Evolutionary conservation across 192 early-diverging fungal genomes (phyloP).

Genomic region (Coemansia sp.): DNA sequence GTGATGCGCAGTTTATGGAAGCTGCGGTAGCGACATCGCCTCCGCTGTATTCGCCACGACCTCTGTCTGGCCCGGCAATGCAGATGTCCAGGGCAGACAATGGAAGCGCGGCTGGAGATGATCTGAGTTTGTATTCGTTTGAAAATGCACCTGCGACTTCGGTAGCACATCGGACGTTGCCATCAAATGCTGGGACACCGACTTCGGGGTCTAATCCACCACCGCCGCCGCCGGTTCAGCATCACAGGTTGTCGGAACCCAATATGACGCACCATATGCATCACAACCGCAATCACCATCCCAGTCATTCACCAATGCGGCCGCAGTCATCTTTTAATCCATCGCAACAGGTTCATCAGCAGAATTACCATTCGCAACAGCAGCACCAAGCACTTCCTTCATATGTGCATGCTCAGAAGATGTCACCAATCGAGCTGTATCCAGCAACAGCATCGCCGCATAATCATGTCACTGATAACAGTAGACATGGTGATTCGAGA

Average conservation of each 20-base stretch:
- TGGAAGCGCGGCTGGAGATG: slow-evolving; percentile 5
- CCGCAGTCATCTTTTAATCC: neutral
- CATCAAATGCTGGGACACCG: too few species aligned
- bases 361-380: slow-evolving; percentile 2
- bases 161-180: neutral
- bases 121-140: slow-evolving; percentile 34
- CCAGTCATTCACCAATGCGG: neutral
- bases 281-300: neutral
- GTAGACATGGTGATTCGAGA: neutral
- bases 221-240: slow-evolving; percentile 16
- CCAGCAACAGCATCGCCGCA: slow-evolving; percentile 2
- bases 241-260: slow-evolving; percentile 50
- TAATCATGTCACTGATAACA: neutral
- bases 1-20: slow-evolving; percentile 46
- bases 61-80: neutral
- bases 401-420: neutral
- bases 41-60: slow-evolving; percentile 14
- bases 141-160: neutral
- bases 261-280: slow-evolving; percentile 8
- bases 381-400: neutral
- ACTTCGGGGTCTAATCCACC: neutral
- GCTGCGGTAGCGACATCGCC: slow-evolving; percentile 21
- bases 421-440: slow-evolving; percentile 9
- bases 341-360: neutral
- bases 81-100: neutral